These are phyloP conservation scores for Taphrina confusa DNA, from an alignment of 1,139 yeast genomes.

Conservation along the genomic window DNA sequence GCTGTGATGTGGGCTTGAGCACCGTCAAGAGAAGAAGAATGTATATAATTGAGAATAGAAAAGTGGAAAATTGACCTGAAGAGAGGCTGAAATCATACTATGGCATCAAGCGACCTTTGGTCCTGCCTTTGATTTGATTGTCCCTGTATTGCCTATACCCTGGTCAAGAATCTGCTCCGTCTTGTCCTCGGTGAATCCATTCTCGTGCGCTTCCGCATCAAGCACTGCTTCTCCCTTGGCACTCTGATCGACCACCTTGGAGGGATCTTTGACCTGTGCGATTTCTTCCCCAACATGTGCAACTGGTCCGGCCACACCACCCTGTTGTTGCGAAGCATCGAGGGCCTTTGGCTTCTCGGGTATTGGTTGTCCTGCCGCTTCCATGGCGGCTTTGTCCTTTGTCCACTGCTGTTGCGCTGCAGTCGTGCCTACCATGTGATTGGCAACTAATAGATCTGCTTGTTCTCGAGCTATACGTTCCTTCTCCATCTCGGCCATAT, in stretches of 20 bases:
- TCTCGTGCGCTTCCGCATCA: conserved; percentile 14
- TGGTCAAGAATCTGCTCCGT: neutral
- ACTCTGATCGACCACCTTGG: conserved; percentile 7
- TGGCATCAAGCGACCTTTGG: too few relatives aligned
- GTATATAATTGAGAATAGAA: too few relatives aligned
- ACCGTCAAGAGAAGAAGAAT: too few relatives aligned
- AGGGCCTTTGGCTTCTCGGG: neutral
- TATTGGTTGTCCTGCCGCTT: neutral
- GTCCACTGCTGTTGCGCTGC: conserved; percentile 29
- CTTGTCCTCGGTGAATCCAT: conserved; percentile 14
- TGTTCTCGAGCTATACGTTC: conserved; percentile 48
- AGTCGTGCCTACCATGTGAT: conserved; percentile 45
- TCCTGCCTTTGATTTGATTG: neutral
- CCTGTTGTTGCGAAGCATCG: conserved; percentile 1
- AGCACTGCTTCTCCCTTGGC: neutral
- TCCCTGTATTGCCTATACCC: conserved; percentile 12
- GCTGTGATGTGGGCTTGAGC: too few relatives aligned
- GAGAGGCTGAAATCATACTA: too few relatives aligned
- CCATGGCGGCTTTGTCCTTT: conserved; percentile 23
- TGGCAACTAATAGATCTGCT: conserved; percentile 42
- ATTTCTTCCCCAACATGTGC: conserved; percentile 28
- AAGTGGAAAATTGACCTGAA: too few relatives aligned
- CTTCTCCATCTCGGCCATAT: conserved; percentile 55
- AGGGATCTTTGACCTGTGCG: conserved; percentile 20
- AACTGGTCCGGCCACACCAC: conserved; percentile 28